Conservation (phyloP, 2,329 filamentous ascomycete genomes). For the Microsporum audouinii region DNA sequence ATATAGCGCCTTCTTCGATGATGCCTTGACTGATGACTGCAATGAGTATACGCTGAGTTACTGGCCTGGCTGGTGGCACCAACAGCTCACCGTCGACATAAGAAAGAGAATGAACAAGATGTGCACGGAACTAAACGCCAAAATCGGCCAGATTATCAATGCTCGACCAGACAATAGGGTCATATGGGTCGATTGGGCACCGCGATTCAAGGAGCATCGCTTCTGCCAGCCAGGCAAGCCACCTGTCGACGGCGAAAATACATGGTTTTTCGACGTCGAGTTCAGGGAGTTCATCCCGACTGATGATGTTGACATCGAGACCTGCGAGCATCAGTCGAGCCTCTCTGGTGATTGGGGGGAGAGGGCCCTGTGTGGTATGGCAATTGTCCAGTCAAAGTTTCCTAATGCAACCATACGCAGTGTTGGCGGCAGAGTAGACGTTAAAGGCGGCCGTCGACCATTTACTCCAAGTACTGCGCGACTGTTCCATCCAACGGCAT, state of each 20-base stretch:
- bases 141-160: conserved; percentile 17
- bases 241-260: conserved; percentile 9
- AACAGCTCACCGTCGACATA: conserved; percentile 16
- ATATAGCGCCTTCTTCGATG: conserved; percentile 18
- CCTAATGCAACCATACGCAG: background rate
- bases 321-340: conserved; percentile 3
- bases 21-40: conserved; percentile 15
- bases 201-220: conserved; percentile 18
- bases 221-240: conserved; percentile 20
- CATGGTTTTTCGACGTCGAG: conserved; percentile 22
- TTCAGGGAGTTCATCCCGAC: conserved; percentile 9
- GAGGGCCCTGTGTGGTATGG: conserved; percentile 10
- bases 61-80: conserved; percentile 9
- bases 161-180: conserved; percentile 14
- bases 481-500: conserved; percentile 20
- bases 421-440: background rate
- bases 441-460: background rate
- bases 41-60: conserved; percentile 10
- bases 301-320: conserved; percentile 6
- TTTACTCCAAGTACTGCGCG: conserved; percentile 12
- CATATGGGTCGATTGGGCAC: conserved; percentile 20
- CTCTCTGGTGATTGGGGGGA: conserved; percentile 9
- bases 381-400: conserved; percentile 6
- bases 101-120: conserved; percentile 18
- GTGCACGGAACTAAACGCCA: conserved; percentile 17